Base-by-base conservation (phyloP, 2,329 filamentous ascomycete genomes). In the Verticillium klebahnii region DNA sequence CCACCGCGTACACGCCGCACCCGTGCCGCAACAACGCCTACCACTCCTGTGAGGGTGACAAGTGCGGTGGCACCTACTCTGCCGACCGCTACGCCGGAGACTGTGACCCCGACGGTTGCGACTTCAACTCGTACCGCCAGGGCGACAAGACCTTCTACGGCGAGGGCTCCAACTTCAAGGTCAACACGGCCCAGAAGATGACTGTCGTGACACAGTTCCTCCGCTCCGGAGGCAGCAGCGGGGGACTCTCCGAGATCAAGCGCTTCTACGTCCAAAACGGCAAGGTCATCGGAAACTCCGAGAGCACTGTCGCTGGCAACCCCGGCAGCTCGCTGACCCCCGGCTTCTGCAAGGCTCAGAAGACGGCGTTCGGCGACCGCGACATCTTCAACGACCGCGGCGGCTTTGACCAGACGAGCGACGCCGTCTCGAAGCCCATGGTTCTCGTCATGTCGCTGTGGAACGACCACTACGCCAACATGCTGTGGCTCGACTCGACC, bases 41-140 rank as follows among this genome's bases (percentile, higher is more conserved):
- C 67, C 72, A 73, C 60, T 77, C 80, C 61, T 89, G 86, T 78
- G 71, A 71, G 0, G 78, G 78, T 23, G 74, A 82, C 64, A 62
- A 63, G 6, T 87, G 84, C 67, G 85, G 85, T 62, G 85, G 82
- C 62, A 80, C 81, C 39, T 84, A 82, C 69, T 77, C 75, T 59
- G 60, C 67, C 58, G 74, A 81, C 67, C 85, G 87, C 65, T 89
- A 89, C 71, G 76, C 69, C 31, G 87, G 87, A 60, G 75, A 82
- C 62, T 90, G 88, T 72, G 88, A 90, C 72, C 85, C 86, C 64
- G 86, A 89, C 69, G 88, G 88, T 50, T 90, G 88, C 69, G 88
- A 89, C 73, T 89, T 88, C 82, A 89, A 89, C 82, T 72, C 81
- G 45, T 90, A 84, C 83, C 87, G 87, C 71, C 80, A 85, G 79